Evolutionary conservation across 208 protist genomes (phyloP), one percentile per base, ranked within the genome.

Genomic region (Leishmania martiniquensis): DNA sequence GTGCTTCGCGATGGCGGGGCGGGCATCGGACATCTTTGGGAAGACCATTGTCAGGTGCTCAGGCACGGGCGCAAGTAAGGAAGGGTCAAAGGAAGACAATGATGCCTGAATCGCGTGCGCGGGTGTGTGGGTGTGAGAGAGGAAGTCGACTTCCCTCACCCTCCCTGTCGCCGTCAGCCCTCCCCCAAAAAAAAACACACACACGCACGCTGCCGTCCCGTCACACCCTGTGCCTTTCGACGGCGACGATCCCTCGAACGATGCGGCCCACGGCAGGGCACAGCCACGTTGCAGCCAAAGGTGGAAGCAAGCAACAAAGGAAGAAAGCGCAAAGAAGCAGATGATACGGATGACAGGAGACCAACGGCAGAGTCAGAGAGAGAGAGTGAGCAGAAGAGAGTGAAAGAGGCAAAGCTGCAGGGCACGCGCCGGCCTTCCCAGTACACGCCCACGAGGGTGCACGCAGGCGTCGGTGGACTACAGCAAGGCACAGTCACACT

Each of bases 301-400:
- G n/a, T n/a, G n/a, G 51, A 6, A 1, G 13, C 32, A 55, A 63
- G 45, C 37, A 68, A 63, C 37, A 66, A 45, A 34, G 10, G n/a
- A 65, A 68, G 9, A 72, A 78, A 72, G n/a, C n/a, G n/a, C n/a
- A n/a, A 76, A 59, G 42, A 71, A 51, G 42, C 25, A 12, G 25
- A 51, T 44, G 25, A 69, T 13, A 45, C 20, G 5, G 37, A 45
- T 15, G 63, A 42, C 39, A 47, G 15, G 47, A 29, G 12, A 69
- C 42, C 37, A 42, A 47, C 25, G 42, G 1, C 63, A 29, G 22
- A 17, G 42, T 5, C 42, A 20, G 6, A 25, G 29, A 45, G 17
- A 72, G 62, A 55, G 45, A 60, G 65, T 32, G 32, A 29, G 63
- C 22, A 29, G 25, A 69, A 29, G 39, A 57, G 77, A 55, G 44